These are phyloP conservation scores for Eucalyptus caleyi DNA, from an alignment of 345 rosid species.

Conservation along the genomic window DNA sequence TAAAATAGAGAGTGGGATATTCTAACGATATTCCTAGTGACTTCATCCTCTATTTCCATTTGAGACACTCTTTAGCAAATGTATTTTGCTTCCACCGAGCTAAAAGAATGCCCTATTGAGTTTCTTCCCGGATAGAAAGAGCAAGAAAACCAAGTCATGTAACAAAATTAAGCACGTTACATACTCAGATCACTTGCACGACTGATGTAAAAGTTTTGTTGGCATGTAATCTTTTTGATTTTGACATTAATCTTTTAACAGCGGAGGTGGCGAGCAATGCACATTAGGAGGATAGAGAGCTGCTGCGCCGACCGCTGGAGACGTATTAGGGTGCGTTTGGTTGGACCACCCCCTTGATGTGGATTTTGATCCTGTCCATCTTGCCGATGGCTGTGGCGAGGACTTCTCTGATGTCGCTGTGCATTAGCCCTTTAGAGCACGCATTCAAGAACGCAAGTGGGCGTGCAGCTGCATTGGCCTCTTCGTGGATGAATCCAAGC, in stretches of 20 bases:
- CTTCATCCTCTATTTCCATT: too few relatives aligned
- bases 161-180: too few relatives aligned
- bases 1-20: too few relatives aligned
- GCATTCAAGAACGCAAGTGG: conserved; percentile 18
- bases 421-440: conserved; percentile 18
- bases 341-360: conserved; percentile 34
- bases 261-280: not conserved
- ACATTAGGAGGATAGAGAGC: conserved; percentile 12
- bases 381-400: conserved; percentile 5
- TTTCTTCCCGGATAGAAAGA: not conserved
- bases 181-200: too few relatives aligned
- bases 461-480: conserved; percentile 14
- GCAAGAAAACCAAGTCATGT: not conserved
- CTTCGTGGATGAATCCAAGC: conserved; percentile 6
- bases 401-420: conserved; percentile 11
- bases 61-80: too few relatives aligned
- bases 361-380: conserved; percentile 11
- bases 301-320: not conserved
- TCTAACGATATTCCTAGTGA: too few relatives aligned
- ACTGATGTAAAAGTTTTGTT: too few relatives aligned
- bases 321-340: not conserved
- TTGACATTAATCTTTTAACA: not conserved
- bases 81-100: too few relatives aligned
- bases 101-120: not conserved
- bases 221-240: too few relatives aligned